Base-by-base conservation (phyloP, 2,329 filamentous ascomycete species). In the Iodosphaeria phyllophila region DNA sequence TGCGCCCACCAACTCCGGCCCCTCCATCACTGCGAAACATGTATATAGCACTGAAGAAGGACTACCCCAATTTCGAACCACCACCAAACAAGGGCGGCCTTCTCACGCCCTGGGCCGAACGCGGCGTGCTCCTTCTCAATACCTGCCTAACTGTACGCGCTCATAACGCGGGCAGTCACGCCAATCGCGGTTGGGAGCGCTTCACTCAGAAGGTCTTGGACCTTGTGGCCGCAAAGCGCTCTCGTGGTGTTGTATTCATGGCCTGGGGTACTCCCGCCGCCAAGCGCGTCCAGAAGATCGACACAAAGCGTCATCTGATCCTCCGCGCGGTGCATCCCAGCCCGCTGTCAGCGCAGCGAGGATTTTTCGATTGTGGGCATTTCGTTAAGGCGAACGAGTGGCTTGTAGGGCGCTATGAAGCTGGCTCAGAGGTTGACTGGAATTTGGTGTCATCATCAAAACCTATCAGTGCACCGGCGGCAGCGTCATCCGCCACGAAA, bases 181-280 rank as follows among this genome's bases (percentile, higher is more conserved):
- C 76, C 3, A 75, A 76, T 39, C 74, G 74, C 33, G 89, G 89
- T 10, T 98, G 89, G 89, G 89, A 98, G 51, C 61, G 62, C 22
- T 79, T 98, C 44, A 98, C 86, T 12, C 84, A 93, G 44, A 78
- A 72, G 34, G 75, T 89, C 20, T 91, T 98, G 33, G 83, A 95
- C 35, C 64, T 78, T 0, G 79, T 95, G 2, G 77, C 77, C 1
- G 69, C 74, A 42, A 72, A 76, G 37, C 65, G 83, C 22, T 72
- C 66, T 0, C 60, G 63, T 15, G 89, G 89, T 2, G 86, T 98
- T 2, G 89, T 93, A 4, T 98, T 93, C 44, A 56, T 98, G 48
- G 86, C 86, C 1, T 98, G 89, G 89, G 89, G 89, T 10, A 71
- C 60, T 5, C 79, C 82, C 2, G 89, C 89, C 0, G 76, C 73